Evolutionary conservation across 148 eudicot genomes (phyloP).

Genomic region (Fallopia convolvulus): DNA sequence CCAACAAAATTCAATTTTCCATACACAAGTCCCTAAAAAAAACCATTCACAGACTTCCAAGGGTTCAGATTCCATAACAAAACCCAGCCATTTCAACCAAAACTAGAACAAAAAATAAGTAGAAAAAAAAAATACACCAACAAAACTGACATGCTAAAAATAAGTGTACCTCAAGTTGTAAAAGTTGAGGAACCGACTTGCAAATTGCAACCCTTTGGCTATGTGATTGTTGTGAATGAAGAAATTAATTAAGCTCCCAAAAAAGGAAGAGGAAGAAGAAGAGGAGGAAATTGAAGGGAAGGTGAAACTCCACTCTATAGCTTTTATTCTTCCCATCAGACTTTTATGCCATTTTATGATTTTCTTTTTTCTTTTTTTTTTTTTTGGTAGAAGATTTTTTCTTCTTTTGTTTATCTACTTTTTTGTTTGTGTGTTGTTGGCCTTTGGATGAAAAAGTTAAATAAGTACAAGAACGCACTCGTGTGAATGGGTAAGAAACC

Average conservation of each 20-base stretch:
- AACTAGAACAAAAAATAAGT: not conserved
- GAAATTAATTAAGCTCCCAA: not conserved
- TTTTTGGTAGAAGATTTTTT: not conserved
- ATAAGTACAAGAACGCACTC: not conserved
- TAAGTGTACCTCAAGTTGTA: not conserved
- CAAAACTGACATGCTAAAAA: not conserved
- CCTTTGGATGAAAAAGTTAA: not conserved
- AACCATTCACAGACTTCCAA: not conserved
- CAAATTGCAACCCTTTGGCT: not conserved
- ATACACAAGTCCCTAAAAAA: not conserved
- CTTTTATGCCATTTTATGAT: not conserved
- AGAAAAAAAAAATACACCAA: no score
- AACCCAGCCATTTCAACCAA: not conserved
- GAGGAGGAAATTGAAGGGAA: not conserved
- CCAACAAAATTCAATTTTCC: not conserved
- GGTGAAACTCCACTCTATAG: conserved; percentile 2
- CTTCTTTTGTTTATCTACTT: not conserved
- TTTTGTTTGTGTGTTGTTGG: not conserved
- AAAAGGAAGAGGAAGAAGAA: not conserved
- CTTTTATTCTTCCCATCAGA: not conserved
- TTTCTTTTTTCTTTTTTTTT: not conserved
- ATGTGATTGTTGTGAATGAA: not conserved
- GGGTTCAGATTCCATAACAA: no score
- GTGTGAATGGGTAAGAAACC: not conserved
- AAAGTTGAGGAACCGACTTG: not conserved